These are phyloP conservation scores for Rhizopus delemar DNA, from an alignment of 371 early-diverging fungal genomes.

Conservation along the genomic window DNA sequence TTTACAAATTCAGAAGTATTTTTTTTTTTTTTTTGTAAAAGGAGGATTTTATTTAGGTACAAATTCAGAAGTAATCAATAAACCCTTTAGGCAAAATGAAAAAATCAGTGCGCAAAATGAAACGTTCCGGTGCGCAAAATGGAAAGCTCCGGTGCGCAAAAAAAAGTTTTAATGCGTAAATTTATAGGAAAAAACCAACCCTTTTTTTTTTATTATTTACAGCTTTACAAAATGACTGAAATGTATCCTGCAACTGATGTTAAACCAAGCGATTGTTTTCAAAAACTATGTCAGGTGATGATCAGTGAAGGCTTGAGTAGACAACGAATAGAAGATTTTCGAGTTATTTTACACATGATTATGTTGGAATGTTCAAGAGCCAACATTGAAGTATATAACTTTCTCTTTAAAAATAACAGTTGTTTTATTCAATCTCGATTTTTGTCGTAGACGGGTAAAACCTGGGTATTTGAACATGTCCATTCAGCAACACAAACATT, in stretches of 20 bases:
- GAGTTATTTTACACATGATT: slow-evolving; percentile 46
- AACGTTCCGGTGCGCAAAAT: too few relatives aligned
- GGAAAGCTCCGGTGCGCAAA: too few relatives aligned
- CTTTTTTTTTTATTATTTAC: too few relatives aligned
- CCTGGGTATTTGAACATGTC: slow-evolving; percentile 61
- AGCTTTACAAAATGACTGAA: background rate
- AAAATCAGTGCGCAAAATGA: too few relatives aligned
- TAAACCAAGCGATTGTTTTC: slow-evolving; percentile 15
- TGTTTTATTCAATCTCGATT: background rate
- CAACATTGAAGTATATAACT: slow-evolving; percentile 55
- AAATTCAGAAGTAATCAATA: too few relatives aligned
- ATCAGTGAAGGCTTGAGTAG: slow-evolving; percentile 16
- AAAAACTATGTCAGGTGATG: slow-evolving; percentile 23
- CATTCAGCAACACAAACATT: slow-evolving; percentile 42
- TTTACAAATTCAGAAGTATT: too few relatives aligned
- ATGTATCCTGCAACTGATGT: background rate
- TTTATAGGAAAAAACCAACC: too few relatives aligned
- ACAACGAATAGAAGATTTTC: slow-evolving; percentile 40
- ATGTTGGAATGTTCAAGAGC: slow-evolving; percentile 64
- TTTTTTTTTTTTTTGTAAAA: too few relatives aligned
- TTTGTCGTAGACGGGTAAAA: slow-evolving; percentile 54
- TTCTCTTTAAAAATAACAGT: background rate
- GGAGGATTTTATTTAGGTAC: too few relatives aligned
- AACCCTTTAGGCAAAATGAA: too few relatives aligned
- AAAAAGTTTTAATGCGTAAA: too few relatives aligned